phyloP scores from a whole-genome alignment of 2,329 filamentous ascomycete species.

The Fonsecaea pedrosoi region DNA sequence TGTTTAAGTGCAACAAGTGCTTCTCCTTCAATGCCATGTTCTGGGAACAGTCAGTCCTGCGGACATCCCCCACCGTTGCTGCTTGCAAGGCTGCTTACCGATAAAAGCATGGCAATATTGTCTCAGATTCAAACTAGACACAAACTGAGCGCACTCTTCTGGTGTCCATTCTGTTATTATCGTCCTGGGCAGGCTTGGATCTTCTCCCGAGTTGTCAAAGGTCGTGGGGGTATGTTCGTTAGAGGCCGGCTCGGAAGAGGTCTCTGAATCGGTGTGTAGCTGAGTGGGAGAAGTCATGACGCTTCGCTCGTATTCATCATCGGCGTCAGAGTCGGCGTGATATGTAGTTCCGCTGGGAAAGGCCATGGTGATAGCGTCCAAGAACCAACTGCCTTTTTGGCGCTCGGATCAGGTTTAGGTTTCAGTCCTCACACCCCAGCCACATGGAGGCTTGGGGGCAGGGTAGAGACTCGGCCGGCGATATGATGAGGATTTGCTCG shows the following conservation, averaged over 20 bases:
- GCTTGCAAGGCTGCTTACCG: slow-evolving; percentile 59
- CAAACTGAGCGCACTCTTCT: slow-evolving; percentile 89
- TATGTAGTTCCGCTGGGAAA: slow-evolving; percentile 55
- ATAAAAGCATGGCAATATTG: slow-evolving; percentile 85
- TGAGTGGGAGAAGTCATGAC: slow-evolving; percentile 62
- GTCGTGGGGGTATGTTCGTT: slow-evolving; percentile 69
- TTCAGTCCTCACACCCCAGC: slow-evolving; percentile 18
- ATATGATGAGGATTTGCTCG: neutral
- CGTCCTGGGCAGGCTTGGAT: slow-evolving; percentile 60
- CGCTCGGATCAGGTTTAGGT: slow-evolving; percentile 20
- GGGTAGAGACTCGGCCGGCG: neutral
- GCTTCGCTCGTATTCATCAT: slow-evolving; percentile 70
- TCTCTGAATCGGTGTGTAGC: slow-evolving; percentile 63
- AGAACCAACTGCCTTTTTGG: slow-evolving; percentile 23
- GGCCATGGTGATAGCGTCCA: slow-evolving; percentile 45
- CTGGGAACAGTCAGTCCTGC: slow-evolving; percentile 54
- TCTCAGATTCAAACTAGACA: slow-evolving; percentile 76
- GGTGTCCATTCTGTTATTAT: slow-evolving; percentile 69
- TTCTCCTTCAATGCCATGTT: slow-evolving; percentile 93
- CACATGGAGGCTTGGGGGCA: slow-evolving; percentile 12
- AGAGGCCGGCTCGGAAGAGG: slow-evolving; percentile 64
- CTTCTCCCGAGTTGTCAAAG: slow-evolving; percentile 60
- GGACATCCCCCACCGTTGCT: slow-evolving; percentile 45
- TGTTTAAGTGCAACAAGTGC: slow-evolving; percentile 87
- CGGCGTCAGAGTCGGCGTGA: slow-evolving; percentile 68